A percentile compares a stretch with the other conserved stretches of the same genome.
Evolutionary conservation across 768 basidiomycete species (phyloP).

Genomic region (Boletellus emodensis): DNA sequence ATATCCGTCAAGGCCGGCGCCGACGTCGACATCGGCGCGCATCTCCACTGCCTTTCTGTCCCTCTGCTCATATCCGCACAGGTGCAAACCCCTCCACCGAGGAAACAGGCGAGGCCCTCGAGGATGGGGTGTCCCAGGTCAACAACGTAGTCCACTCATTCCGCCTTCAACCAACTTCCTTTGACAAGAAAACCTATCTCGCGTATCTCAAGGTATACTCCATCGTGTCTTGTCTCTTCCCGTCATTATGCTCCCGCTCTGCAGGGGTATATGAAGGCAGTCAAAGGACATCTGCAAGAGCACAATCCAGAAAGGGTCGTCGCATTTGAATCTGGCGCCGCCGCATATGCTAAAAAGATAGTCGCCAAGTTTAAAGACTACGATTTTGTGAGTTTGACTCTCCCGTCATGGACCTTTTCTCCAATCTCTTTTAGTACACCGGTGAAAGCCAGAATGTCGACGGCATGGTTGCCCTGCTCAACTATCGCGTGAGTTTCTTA

Average conservation of each 20-base stretch:
- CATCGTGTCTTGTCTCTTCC: not conserved
- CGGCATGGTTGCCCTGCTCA: conserved; percentile 91
- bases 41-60: not conserved
- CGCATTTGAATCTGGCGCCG: conserved; percentile 80
- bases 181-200: conserved; percentile 89
- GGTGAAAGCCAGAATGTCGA: conserved; percentile 79
- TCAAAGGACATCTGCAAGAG: conserved; percentile 64
- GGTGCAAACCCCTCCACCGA: conserved; percentile 94
- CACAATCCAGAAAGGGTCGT: conserved; percentile 58
- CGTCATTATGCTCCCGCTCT: not conserved
- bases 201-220: conserved; percentile 67
- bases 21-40: conserved; percentile 84
- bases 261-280: conserved; percentile 90
- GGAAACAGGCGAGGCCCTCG: conserved; percentile 76
- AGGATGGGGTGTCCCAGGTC: conserved; percentile 69
- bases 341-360: conserved; percentile 80
- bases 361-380: conserved; percentile 88
- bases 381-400: conserved; percentile 67
- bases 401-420: not conserved
- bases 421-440: conserved; percentile 47
- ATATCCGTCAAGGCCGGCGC: conserved; percentile 69
- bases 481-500: conserved; percentile 69
- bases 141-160: conserved; percentile 93
- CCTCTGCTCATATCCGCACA: conserved; percentile 28
- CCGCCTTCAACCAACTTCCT: conserved; percentile 75